phyloP scores from a whole-genome alignment of 257 asterid species.

The Nicotiana undulata region DNA sequence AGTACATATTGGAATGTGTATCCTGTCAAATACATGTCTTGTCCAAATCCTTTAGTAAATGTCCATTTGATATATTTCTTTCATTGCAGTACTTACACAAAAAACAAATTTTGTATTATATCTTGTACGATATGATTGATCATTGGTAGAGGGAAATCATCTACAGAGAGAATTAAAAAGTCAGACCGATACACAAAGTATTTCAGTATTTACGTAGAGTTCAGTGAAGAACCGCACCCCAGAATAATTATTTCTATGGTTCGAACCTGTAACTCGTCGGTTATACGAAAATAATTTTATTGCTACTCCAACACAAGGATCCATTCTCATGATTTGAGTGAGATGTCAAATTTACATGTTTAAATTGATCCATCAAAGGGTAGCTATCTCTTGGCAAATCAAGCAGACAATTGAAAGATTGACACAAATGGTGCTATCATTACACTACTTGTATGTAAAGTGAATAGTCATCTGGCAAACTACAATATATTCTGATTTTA shows the following conservation, averaged over 20 bases:
- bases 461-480: too few species aligned
- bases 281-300: too few species aligned
- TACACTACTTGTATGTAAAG: not conserved
- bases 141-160: not conserved
- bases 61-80: not conserved
- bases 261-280: fast-evolving
- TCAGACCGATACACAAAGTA: too few species aligned
- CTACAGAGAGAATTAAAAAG: too few species aligned
- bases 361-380: not conserved
- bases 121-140: not conserved
- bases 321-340: not conserved
- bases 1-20: too few species aligned
- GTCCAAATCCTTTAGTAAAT: not conserved
- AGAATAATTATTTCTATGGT: too few species aligned
- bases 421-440: not conserved
- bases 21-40: not conserved
- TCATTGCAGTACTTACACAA: not conserved
- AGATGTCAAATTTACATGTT: not conserved
- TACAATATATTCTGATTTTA: too few species aligned
- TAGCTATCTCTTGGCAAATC: not conserved
- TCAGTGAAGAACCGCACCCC: too few species aligned
- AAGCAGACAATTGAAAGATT: not conserved
- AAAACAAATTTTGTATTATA: not conserved
- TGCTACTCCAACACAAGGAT: too few species aligned
- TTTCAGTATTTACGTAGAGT: too few species aligned